Base-by-base conservation (phyloP, 2,329 filamentous ascomycete genomes). In the Colletotrichum sp. region DNA sequence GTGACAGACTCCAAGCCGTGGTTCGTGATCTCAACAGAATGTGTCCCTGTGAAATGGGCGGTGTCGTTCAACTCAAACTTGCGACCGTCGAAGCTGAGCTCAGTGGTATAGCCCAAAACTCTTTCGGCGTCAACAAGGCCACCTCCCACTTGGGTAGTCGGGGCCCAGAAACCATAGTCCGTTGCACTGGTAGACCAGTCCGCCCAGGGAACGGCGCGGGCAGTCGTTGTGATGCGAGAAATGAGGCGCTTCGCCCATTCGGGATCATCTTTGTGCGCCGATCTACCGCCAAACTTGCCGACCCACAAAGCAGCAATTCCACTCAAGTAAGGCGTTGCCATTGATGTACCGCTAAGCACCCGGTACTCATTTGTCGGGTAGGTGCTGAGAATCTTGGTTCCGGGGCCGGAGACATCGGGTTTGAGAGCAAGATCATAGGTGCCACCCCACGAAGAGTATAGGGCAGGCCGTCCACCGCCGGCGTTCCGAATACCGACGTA, bases 11-110 rank as follows among this genome's bases (percentile, higher is more conserved):
- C 79, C 27, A 80, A 79, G 16, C 81, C 87, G 15, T 78, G 80
- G 76, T 90, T 90, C 47, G 82, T 85, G 65, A 90, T 83, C 38
- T 80, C 76, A 16, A 84, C 78, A 2, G 72, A 38, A 81, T 84
- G 85, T 16, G 72, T 74, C 7, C 80, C 75, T 9, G 75, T 76
- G 72, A 89, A 87, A 66, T 85, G 75, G 54, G 84, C 81, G 1
- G 86, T 88, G 72, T 90, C 88, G 57, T 86, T 87, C 69, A 90
- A 82, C 13, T 85, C 82, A 61, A 90, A 84, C 15, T 84, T 84
- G 11, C 66, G 54, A 1, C 66, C 66, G 29, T 84, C 82, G 11
- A 84, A 86, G 36, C 79, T 80, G 38, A 87, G 76, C 36, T 80
- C 68, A 1, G 83, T 84, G 5, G 80, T 82, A 47, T 84, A 83